Base-by-base conservation (phyloP, 2,329 filamentous ascomycete genomes). In the Diaporthe citrichinensis region DNA sequence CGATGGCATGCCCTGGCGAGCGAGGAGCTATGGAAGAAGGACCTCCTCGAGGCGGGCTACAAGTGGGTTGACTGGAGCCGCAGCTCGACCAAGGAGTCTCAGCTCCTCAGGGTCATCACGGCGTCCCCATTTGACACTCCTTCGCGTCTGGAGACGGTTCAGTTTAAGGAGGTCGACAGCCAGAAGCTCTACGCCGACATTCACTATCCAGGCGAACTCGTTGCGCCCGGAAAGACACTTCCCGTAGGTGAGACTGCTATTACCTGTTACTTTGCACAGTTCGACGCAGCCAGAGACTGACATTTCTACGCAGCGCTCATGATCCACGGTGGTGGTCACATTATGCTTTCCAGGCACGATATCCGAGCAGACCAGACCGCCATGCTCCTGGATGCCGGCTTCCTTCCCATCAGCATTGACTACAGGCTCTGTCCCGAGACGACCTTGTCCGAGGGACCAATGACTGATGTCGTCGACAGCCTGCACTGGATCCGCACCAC, bases 391-490 rank as follows among this genome's bases (percentile, higher is more conserved):
- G 74, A 80, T 0, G 68, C 79, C 7, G 85, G 86, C 0, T 82
- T 89, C 55, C 78, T 89, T 3, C 87, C 88, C 0, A 79, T 90
- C 15, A 87, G 85, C 76, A 71, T 89, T 0, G 88, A 90, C 78
- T 88, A 90, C 76, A 81, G 87, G 0, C 83, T 90, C 1, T 90
- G 88, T 74, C 88, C 88, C 0, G 87, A 89, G 58, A 81, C 85
- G 3, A 85, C 80, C 28, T 78, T 90, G 4, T 65, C 82, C 4
- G 84, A 87, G 1, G 89, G 88, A 0, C 83, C 88, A 0, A 85
- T 90, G 79, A 77, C 78, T 3, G 89, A 90, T 77, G 82, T 84
- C 0, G 79, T 82, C 20, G 85, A 88, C 76, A 86, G 87, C 1
- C 79, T 87, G 1, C 12, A 71, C 0, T 83, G 71, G 80, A 76